Base-by-base conservation (phyloP, 768 basidiomycete species). In the Leccinum olivaceopallidum region DNA sequence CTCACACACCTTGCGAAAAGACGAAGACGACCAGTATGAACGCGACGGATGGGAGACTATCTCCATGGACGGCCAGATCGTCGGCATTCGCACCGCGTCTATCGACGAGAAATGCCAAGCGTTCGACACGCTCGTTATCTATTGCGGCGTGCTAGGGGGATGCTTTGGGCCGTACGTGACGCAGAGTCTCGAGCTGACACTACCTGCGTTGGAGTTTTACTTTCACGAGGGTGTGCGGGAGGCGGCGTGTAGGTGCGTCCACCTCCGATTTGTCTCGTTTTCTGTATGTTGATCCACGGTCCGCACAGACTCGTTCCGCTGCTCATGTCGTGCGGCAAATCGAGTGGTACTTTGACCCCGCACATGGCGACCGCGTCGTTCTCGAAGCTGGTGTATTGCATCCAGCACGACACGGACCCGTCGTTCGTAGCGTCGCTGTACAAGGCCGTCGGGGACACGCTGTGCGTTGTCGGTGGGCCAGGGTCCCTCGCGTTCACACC, bases 51-150 rank as follows among this genome's bases (percentile, higher is more conserved):
- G 86, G 86, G 90, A 90, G 67, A 90, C 87, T 2, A 81, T 93
- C 61, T 79, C 81, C 6, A 84, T 92, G 79, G 89, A 92, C 53
- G 92, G 92, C 0, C 86, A 88, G 53, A 82, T 84, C 18, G 80
- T 92, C 26, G 89, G 88, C 2, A 90, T 94, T 63, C 83, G 88
- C 57, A 94, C 91, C 3, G 86, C 89, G 0, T 84, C 85, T 1
- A 85, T 94, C 66, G 92, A 94, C 68, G 91, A 94, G 65, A 94
- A 94, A 68, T 91, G 90, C 59, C 89, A 91, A 68, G 92, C 92
- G 3, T 92, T 93, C 64, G 90, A 92, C 68, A 92, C 90, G n/a
- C 79, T 94, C 7, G 85, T 92, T 14, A 88, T 92, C 22, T 89
- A 92, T 68, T 87, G 85, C 63, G 87, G 85, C 47, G 85, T 87